Percentiles rank a stretch among this genome's conserved stretches.
Evolutionary conservation across 371 early-diverging fungal genomes (phyloP).

Genomic region (Nosema muscidifuracis): DNA sequence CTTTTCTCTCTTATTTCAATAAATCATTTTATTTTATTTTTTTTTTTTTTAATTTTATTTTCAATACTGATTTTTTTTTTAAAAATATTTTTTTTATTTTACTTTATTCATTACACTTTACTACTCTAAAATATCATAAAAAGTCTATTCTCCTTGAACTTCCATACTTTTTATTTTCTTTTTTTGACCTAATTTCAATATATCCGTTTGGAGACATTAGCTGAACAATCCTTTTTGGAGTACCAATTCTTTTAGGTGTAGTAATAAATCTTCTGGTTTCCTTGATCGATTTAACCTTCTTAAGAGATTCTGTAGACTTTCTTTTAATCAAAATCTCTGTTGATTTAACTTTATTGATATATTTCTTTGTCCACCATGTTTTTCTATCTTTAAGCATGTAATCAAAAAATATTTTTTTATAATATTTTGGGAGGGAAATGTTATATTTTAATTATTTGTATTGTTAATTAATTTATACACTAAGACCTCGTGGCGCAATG

Average conservation of each 20-base stretch:
- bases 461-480: not conserved
- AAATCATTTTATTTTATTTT: no score
- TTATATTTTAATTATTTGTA: no score
- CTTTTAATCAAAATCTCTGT: conserved; percentile 21
- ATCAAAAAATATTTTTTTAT: conserved; percentile 9
- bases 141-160: conserved; percentile 33
- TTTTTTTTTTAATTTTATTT: no score
- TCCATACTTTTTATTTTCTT: conserved; percentile 12
- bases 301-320: not conserved
- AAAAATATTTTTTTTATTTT: no score
- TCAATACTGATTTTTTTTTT: no score
- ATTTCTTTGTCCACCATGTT: conserved; percentile 19
- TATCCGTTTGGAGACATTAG: conserved; percentile 20
- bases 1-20: no score
- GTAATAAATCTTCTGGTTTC: not conserved
- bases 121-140: no score
- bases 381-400: not conserved
- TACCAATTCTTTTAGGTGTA: conserved; percentile 21
- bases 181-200: conserved; percentile 13
- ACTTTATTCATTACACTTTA: no score
- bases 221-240: conserved; percentile 17
- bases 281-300: conserved; percentile 8
- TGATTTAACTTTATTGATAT: conserved; percentile 23
- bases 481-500: conserved; percentile 58
- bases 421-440: conserved; percentile 20